Evolutionary conservation across 495 filamentous ascomycete genomes (phyloP), one percentile per base, ranked within the genome.

Genomic region (Penicillium soppii): DNA sequence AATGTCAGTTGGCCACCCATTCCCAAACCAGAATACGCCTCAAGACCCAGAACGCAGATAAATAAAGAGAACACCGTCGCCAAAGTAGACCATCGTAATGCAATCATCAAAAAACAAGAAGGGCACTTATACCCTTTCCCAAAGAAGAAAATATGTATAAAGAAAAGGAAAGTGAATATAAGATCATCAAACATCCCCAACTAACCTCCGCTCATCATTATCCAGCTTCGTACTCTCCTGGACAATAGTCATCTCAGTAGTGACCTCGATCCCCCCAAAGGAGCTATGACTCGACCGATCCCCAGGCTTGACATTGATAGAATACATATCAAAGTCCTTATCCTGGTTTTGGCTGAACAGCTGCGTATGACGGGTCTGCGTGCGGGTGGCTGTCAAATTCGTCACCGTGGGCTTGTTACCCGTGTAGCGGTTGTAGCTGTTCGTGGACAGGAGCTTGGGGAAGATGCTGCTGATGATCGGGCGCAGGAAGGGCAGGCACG

Each of bases 401-500:
- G 57, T 62, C 2, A 30, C 47, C 23, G 59, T 66, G 6, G 45
- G 45, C 6, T 43, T 37, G 27, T 63, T 59, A 15, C 47, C 26
- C 5, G 53, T 62, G 39, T 65, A 58, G 13, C 52, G 60, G 36
- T 61, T 62, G 43, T 62, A 58, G 57, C 65, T 66, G 50, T 65
- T 53, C 7, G 61, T 68, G 1, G 66, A 68, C 20, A 91, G 71
- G 59, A 92, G 77, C 30, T 76, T 73, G 17, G 91, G 91, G 46
- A 91, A 76, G 46, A 91, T 80, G 19, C 77, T 76, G 39, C 85
- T 83, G 57, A 90, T 79, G n/a, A 96, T 72, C 9, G 91, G 91
- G 50, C 92, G 92, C 32, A 95, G 71, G 17, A 87, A 91, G 12
- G 91, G 91, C 17, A 95, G 83, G 57, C 88, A 94, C 42, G 86